Conservation (phyloP, 2,329 filamentous ascomycete species). For the Zasmidium angulare region DNA sequence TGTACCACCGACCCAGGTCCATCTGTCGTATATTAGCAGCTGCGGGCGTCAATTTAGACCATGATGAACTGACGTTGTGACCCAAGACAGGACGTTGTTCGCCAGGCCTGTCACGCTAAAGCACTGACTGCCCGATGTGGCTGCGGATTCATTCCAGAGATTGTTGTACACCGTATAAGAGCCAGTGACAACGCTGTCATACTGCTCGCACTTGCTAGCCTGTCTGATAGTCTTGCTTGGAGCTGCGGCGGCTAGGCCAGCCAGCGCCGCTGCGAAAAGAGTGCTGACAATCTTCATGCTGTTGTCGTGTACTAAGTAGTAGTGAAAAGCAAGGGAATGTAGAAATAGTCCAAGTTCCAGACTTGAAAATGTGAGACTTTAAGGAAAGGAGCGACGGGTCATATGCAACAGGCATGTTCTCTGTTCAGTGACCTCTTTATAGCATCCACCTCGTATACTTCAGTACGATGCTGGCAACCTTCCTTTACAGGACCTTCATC, state of each 20-base stretch:
- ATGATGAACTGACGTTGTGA: constrained; percentile 39
- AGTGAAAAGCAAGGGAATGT: background rate
- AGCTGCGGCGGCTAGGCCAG: background rate
- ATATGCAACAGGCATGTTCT: background rate
- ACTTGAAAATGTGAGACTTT: background rate
- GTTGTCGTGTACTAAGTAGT: background rate
- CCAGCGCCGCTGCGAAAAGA: background rate
- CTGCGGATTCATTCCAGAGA: constrained; percentile 45
- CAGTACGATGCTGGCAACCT: background rate
- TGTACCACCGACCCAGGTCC: constrained; percentile 32
- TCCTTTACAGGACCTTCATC: background rate
- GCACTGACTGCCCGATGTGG: constrained; percentile 48
- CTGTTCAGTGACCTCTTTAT: background rate
- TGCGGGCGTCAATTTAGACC: no score
- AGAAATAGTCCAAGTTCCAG: constrained; percentile 3
- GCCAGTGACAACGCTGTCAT: constrained; percentile 29
- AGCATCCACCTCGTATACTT: background rate
- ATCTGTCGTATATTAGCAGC: constrained; percentile 21
- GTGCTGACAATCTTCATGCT: background rate
- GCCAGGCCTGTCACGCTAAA: constrained; percentile 42
- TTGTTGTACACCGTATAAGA: constrained; percentile 41
- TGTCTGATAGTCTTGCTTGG: constrained; percentile 8
- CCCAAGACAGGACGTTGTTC: constrained; percentile 43
- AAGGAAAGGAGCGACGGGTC: background rate
- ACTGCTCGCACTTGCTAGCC: constrained; percentile 32